Percentiles rank a stretch among this genome's conserved stretches.
Evolutionary conservation across 1,284 basidiomycete genomes (phyloP).

Genomic region (Phylloporus gajari): DNA sequence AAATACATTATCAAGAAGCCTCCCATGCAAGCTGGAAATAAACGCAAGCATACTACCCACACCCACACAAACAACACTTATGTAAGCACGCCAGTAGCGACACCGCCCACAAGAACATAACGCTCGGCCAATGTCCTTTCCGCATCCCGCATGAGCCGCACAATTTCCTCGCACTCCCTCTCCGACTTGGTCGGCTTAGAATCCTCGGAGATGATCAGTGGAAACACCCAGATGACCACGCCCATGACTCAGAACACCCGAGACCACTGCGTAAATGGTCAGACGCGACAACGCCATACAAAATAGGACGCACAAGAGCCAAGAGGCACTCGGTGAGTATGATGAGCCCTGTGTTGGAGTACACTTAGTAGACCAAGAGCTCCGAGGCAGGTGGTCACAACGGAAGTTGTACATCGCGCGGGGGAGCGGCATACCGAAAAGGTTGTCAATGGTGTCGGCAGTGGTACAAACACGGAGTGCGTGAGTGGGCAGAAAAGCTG

Average conservation of each 20-base stretch:
- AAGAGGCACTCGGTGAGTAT: conserved; percentile 43
- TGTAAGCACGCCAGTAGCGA: conserved; percentile 18
- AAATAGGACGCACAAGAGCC: conserved; percentile 37
- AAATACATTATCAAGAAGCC: neutral
- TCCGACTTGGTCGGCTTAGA: conserved; percentile 52
- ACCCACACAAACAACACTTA: neutral
- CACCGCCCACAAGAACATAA: conserved; percentile 25
- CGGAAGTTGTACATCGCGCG: too few species aligned
- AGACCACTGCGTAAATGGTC: conserved; percentile 51
- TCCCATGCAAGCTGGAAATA: neutral
- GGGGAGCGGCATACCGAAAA: too few species aligned
- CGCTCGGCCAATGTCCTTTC: conserved; percentile 54
- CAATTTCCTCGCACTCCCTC: conserved; percentile 16
- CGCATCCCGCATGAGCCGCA: neutral
- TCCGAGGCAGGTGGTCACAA: too few species aligned
- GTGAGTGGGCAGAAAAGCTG: too few species aligned
- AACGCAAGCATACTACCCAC: neutral
- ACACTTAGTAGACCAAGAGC: conserved; percentile 33
- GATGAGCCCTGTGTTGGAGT: conserved; percentile 26
- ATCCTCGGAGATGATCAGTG: conserved; percentile 34
- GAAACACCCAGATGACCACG: conserved; percentile 53
- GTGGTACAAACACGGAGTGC: too few species aligned
- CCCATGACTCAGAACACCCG: conserved; percentile 63
- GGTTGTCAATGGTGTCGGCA: too few species aligned
- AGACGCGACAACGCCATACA: neutral